Conservation (phyloP, 345 rosid species). For the Gossypium ekmanianum region DNA sequence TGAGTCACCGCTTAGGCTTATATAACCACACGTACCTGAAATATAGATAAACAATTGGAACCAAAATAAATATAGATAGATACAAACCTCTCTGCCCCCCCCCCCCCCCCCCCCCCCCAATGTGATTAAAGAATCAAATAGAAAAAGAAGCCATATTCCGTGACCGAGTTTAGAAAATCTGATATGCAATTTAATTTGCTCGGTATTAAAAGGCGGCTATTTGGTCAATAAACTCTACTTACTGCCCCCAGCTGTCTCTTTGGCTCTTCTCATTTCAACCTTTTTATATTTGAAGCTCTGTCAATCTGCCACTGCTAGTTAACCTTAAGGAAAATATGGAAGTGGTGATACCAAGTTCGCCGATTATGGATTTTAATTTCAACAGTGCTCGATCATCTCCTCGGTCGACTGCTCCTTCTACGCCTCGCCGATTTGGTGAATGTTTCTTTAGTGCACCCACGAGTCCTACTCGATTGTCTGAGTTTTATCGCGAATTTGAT, state of each 20-base stretch:
- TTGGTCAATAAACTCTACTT: conserved; percentile 44
- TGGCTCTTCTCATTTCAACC: background rate
- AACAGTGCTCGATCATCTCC: conserved; percentile 35
- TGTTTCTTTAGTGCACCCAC: conserved; percentile 71
- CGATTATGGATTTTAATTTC: conserved; percentile 52
- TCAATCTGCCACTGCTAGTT: conserved; percentile 13
- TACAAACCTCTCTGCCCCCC: background rate
- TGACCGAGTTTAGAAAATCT: background rate
- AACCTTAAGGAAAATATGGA: conserved; percentile 29
- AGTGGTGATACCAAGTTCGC: conserved; percentile 37
- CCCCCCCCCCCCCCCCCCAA: conserved; percentile 9
- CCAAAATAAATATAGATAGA: too few species aligned
- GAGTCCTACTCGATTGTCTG: conserved; percentile 59
- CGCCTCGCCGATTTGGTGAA: conserved; percentile 57
- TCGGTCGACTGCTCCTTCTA: conserved; percentile 54
- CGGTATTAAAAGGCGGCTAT: conserved; percentile 34
- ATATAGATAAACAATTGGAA: background rate
- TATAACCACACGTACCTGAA: background rate
- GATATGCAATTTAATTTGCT: background rate
- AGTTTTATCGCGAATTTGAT: conserved; percentile 49
- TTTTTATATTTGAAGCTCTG: background rate
- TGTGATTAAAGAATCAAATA: conserved; percentile 8
- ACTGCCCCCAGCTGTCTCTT: background rate
- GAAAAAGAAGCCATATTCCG: background rate
- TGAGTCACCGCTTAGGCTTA: background rate